These are phyloP conservation scores for Didymella pinodella DNA, from an alignment of 2,329 filamentous ascomycete genomes.

Conservation along the genomic window DNA sequence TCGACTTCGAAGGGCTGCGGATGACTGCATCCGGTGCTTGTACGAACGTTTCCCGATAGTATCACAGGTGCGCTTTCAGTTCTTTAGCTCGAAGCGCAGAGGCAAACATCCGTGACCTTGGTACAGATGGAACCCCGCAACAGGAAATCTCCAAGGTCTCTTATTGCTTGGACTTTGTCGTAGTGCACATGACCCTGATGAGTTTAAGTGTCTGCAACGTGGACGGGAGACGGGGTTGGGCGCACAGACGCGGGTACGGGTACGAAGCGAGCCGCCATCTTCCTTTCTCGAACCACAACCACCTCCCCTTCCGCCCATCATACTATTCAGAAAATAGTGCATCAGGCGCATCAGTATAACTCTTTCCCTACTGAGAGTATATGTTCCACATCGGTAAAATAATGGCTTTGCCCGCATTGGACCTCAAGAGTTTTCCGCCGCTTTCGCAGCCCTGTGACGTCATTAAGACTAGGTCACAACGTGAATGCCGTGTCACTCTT, in stretches of 20 bases:
- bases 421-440: background rate
- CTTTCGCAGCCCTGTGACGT: background rate
- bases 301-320: background rate
- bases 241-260: background rate
- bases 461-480: background rate
- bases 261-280: no score
- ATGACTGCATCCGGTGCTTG: background rate
- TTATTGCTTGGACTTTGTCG: background rate
- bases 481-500: background rate
- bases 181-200: no score
- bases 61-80: background rate
- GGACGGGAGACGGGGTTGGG: background rate
- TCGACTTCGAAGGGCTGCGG: background rate
- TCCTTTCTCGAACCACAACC: background rate
- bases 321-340: background rate
- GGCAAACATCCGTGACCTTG: background rate
- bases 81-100: background rate
- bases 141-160: background rate
- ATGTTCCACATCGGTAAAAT: background rate
- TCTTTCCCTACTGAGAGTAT: no score
- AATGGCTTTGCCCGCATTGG: no score
- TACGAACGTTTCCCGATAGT: background rate
- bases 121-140: background rate
- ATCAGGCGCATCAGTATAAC: background rate
- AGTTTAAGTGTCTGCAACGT: background rate